Conservation (phyloP, 768 basidiomycete species). For the Fibroporia radiculosa region DNA sequence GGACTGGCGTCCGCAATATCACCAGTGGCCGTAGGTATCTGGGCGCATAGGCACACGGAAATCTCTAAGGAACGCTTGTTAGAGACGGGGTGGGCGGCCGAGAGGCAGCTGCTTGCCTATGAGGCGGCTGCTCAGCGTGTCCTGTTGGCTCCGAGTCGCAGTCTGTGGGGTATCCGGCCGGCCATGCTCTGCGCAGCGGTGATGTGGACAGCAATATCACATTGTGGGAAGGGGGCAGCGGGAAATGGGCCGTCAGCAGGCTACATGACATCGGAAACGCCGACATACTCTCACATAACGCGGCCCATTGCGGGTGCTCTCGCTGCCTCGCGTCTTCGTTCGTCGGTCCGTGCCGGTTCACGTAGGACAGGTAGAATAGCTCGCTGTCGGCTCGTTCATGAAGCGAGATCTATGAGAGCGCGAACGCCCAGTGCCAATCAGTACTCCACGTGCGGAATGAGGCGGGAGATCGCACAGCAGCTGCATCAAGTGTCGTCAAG, state of each 20-base stretch:
- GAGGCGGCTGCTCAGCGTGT: slow-evolving; percentile 53
- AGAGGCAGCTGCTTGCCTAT: slow-evolving; percentile 38
- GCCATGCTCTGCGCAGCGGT: slow-evolving; percentile 48
- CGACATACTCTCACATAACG: slow-evolving; percentile 53
- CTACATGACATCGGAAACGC: neutral
- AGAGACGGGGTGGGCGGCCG: too few species aligned
- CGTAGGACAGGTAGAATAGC: slow-evolving; percentile 68
- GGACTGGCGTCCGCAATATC: neutral
- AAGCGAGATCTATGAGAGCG: slow-evolving; percentile 44
- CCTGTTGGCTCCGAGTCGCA: slow-evolving; percentile 28
- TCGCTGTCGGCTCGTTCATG: slow-evolving; percentile 78
- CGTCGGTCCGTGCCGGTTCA: slow-evolving; percentile 39
- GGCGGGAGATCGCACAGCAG: slow-evolving; percentile 36
- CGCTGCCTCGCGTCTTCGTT: slow-evolving; percentile 35
- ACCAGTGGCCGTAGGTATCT: too few species aligned
- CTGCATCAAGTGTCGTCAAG: slow-evolving; percentile 55
- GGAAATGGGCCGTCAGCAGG: neutral
- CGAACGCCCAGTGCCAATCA: neutral
- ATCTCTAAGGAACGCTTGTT: too few species aligned
- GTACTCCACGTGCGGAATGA: neutral
- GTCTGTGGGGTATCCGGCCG: slow-evolving; percentile 32
- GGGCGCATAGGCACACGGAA: too few species aligned
- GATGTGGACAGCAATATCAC: neutral
- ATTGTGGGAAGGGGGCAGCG: too few species aligned
- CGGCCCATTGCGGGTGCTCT: slow-evolving; percentile 59